Base-by-base conservation (phyloP, 2,329 filamentous ascomycete species). In the Fragosphaeria purpurea region DNA sequence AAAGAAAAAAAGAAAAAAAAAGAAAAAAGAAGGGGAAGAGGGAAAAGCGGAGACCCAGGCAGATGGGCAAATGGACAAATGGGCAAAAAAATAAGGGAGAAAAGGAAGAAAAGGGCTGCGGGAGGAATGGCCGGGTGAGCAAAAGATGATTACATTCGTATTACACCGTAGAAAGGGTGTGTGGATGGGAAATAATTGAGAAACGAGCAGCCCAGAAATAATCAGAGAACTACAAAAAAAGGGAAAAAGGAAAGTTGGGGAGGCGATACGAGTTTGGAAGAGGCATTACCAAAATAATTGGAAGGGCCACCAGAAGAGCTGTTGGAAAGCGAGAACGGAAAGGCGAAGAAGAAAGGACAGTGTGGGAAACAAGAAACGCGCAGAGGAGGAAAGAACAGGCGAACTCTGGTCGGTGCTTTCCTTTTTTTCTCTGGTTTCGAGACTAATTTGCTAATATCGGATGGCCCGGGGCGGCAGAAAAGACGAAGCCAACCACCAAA, bases 381-480 rank as follows among this genome's bases (percentile, higher is more conserved):
- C 22, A 22, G 22, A 22, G 22, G 22, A 22, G 22, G 22, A 22
- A 22, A 3, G 22, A 22, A 22, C 22, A 22, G 22, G 22, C 22
- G 22, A 22, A 22, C 22, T 22, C 22, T 22, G 22, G 22, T 22
- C 22, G 22, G 22, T 22, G 22, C 22, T 22, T 22, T 22, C 22
- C 22, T 22, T 22, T 22, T 22, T 22, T 22, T 22, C 22, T 22
- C 43, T 51, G 46, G 44, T 48, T 45, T 44, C 41, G 46, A 46
- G 48, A 50, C 48, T 50, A 50, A 47, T 50, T 52, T 55, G 48
- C 46, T 47, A 54, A 48, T 51, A 47, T 51, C 54, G 54, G 54
- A 56, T 56, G 46, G 50, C 48, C 54, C 54, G 54, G 54, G 54
- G 42, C 47, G 47, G 38, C 42, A 46, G 46, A 42, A 41, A 38